These are phyloP conservation scores for Triangularia setosa DNA, from an alignment of 2,329 filamentous ascomycete species.

Conservation along the genomic window DNA sequence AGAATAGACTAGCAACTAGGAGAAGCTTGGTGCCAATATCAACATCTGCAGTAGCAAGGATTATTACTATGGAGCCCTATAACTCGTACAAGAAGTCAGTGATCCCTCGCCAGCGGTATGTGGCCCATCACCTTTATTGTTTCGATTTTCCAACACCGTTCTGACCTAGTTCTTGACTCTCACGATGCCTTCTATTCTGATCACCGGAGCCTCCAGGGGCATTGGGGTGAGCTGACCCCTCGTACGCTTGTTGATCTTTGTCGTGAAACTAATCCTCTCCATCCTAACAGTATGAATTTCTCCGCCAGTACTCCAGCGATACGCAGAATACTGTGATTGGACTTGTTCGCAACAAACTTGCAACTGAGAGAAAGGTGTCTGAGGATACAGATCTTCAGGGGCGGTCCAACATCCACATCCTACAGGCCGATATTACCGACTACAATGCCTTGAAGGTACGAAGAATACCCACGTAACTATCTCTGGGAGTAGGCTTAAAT, in stretches of 20 bases:
- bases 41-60: neutral
- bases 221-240: constrained; percentile 14
- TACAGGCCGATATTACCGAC: constrained; percentile 39
- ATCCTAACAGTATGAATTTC: constrained; percentile 15
- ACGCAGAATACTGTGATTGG: constrained; percentile 40
- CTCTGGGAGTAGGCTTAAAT: neutral
- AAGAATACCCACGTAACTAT: neutral
- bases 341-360: constrained; percentile 41
- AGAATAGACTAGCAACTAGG: neutral
- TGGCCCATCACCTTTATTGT: neutral
- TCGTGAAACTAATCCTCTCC: neutral
- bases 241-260: neutral
- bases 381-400: constrained; percentile 26
- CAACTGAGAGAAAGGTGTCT: constrained; percentile 37
- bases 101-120: neutral
- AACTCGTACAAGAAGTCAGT: neutral
- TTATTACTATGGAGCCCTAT: neutral
- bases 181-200: constrained; percentile 19
- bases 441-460: constrained; percentile 29
- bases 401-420: constrained; percentile 37
- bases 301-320: constrained; percentile 38
- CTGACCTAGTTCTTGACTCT: neutral
- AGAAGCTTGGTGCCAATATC: neutral
- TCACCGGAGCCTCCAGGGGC: constrained; percentile 18
- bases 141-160: neutral